Evolutionary conservation across 1,284 basidiomycete species (phyloP), one percentile per base, ranked within the genome.

Genomic region (Violaceomyces palustris): DNA sequence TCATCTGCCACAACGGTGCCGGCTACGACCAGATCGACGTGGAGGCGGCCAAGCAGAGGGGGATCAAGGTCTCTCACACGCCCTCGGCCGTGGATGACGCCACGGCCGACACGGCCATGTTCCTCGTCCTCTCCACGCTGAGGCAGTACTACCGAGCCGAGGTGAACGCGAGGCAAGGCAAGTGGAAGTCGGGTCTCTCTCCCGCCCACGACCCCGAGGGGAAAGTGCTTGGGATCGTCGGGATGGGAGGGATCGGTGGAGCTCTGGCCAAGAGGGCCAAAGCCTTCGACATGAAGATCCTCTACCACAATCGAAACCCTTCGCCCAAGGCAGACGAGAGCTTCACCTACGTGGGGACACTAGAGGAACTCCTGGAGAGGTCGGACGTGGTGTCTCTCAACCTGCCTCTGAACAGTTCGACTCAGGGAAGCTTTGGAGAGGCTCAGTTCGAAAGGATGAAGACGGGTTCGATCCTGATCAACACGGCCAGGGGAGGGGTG

Each of bases 301-400:
- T 65, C 39, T 69, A 69, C 52, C 50, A 69, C 58, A 69, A 69
- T 48, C 57, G 66, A 5, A 51, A 52, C 40, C 59, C 53, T 14
- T 49, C 45, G 44, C 60, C 47, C 23, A 60, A 62, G 44, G 40
- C 50, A 19, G 41, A 52, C 27, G 15, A 49, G 6, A 38, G 34
- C 11, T 53, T 31, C 42, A 53, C 33, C 14, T 69, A 69, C 46
- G 37, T 58, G 28, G 17, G 30, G 26, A 57, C 63, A 0, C 73
- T 79, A 26, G 66, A 74, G 14, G 70, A 74, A 22, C 64, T 80
- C 9, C 68, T 79, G 2, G 45, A 42, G 0, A 28, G 50, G 14
- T 53, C 72, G n/a, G 78, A 80, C 54, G 73, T 79, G 8, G 60
- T 80, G 18, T 74, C 73, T n/a, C 50, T 80, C 9, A 77, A 79